Evolutionary conservation across 805 yeast species (phyloP), one percentile per base, ranked within the genome.

Genomic region (Hanseniaspora nectarophila): DNA sequence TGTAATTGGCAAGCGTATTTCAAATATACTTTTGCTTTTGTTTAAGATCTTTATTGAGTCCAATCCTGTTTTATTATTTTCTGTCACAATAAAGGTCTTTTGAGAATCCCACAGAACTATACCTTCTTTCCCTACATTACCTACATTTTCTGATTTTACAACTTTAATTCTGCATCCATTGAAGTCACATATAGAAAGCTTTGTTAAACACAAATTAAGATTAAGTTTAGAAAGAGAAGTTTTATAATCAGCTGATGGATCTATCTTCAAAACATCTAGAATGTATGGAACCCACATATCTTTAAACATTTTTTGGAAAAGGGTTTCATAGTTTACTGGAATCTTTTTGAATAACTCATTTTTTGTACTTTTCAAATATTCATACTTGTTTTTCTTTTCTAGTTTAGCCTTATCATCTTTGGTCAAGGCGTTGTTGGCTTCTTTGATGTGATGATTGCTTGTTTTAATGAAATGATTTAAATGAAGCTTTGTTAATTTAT

Each of bases 101-200:
- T 83, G 87, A 8, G 90, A 75, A 62, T 88, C 97, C 83, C 92
- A 85, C 2, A 85, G 68, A 1, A 88, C 85, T 5, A 88, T 83
- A 0, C 97, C 97, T 35, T 70, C 57, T 31, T 73, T 59, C 0
- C 92, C 94, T 7, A 81, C 71, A 52, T 76, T 61, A 46, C 77
- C 73, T 5, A 72, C 67, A 59, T 81, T 82, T 20, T 67, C 66
- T n/a, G 85, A 71, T 44, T 77, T 74, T 2, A 71, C 59, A 0
- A 88, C 88, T 13, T 71, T 71, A 13, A 87, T 54, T 39, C 65
- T 63, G n/a, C 92, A 76, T 3, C 97, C 96, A 58, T 82, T 82
- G 65, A 76, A 83, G 60, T 88, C 97, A 1, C 92, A 85, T 55
- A 82, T 74, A 1, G 90, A 74, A 38, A 88, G 66, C 57, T 81